Percentiles rank a stretch among this genome's conserved stretches.
Evolutionary conservation across 1,139 yeast species (phyloP).

Genomic region (Zygoascus hellenicus): DNA sequence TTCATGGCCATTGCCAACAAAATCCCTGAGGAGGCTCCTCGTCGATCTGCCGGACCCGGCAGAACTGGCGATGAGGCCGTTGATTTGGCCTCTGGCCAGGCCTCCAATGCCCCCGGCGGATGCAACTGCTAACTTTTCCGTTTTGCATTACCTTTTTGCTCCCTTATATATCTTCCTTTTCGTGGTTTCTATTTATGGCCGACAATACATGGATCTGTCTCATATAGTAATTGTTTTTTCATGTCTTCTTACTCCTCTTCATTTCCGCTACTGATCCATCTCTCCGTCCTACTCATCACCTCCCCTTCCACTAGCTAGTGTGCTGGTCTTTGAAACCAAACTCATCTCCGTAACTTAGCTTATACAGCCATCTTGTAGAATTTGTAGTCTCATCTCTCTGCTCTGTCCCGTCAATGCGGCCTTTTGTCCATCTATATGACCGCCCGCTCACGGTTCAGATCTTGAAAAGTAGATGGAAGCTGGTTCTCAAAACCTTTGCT

Average conservation of each 20-base stretch:
- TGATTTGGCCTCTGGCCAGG: conserved; percentile 8
- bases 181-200: no score
- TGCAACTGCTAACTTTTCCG: conserved; percentile 11
- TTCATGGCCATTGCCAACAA: conserved; percentile 85
- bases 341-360: neutral
- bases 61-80: conserved; percentile 11
- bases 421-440: conserved; percentile 9
- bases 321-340: neutral
- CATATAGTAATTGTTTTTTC: neutral
- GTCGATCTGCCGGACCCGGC: conserved; percentile 8
- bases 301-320: neutral
- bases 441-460: conserved; percentile 4
- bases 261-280: no score
- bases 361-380: no score
- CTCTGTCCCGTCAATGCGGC: neutral
- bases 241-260: neutral
- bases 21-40: conserved; percentile 49
- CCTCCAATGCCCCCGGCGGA: conserved; percentile 1
- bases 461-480: neutral
- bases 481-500: neutral
- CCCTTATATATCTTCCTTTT: conserved; percentile 2
- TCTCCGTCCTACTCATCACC: neutral
- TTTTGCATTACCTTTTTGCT: conserved; percentile 2
- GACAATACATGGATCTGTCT: no score
- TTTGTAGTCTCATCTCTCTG: neutral